Base-by-base conservation (phyloP, 1,284 basidiomycete genomes). In the Irpex sp. region DNA sequence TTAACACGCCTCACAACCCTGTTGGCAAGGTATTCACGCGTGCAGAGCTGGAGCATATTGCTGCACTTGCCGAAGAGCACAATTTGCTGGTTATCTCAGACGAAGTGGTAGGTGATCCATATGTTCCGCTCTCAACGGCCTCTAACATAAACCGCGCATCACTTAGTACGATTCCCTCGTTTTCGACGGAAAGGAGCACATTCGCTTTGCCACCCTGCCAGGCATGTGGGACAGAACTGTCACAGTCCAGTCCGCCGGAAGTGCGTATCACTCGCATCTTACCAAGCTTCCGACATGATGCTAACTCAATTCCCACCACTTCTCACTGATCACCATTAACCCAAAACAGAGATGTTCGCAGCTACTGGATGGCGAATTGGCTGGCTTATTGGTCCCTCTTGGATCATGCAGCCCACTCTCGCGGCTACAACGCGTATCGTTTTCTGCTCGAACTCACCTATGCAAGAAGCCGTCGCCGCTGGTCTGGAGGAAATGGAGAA, bases 151-250 rank as follows among this genome's bases (percentile, higher is more conserved):
- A n/a, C 57, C 50, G 60, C 59, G 63, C 61, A 31, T 47, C 43
- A 8, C 5, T 13, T 65, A 94, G 90, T 99, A 99, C 76, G 97
- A 99, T 72, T 93, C 90, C 71, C 86, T 99, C 39, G 88, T 96
- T 4, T 98, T 91, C 71, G 94, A 97, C 69, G 87, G 83, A 54
- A 88, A 90, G 68, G 86, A 96, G 72, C 97, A 99, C 75, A 81
- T 95, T 62, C 89, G 96, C 60, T 92, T 99, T 68, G 97, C 97
- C 2, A 92, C 83, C 33, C 82, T 98, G 35, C 95, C 94, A 7
- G 93, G 94, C n/a, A 97, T 98, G 95, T 99, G 96, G 96, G 94
- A 98, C 68, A 89, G 93, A 49, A 95, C 93, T 0, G 81, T 95
- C 60, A 94, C 93, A 1, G 87, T 94, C 51, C 86, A 89, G 31